These are phyloP conservation scores for Trametes maxima DNA, from an alignment of 768 basidiomycete species.

Conservation along the genomic window DNA sequence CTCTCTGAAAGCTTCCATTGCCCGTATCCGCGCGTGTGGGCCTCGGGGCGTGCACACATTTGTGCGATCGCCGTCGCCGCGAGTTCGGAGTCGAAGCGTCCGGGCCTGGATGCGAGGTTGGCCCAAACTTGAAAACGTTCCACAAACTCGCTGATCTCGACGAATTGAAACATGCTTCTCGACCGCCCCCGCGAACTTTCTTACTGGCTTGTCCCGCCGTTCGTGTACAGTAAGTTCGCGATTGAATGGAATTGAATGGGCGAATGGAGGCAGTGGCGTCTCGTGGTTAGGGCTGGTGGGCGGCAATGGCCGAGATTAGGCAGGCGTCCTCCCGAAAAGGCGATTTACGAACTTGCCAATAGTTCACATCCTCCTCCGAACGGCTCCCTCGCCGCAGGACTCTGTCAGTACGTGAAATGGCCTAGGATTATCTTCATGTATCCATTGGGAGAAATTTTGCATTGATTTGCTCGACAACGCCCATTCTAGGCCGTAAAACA, in stretches of 20 bases:
- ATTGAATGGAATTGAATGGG: background rate
- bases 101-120: background rate
- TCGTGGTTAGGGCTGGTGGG: slow-evolving; percentile 16
- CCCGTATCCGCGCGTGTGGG: no score
- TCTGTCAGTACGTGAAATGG: no score
- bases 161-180: background rate
- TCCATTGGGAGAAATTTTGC: no score
- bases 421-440: no score
- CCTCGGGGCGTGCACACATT: no score
- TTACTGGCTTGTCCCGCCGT: background rate
- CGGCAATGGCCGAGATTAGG: slow-evolving; percentile 25
- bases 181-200: background rate
- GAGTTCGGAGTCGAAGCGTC: background rate
- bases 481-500: no score
- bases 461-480: no score
- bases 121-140: background rate
- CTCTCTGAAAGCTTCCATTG: background rate
- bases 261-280: background rate
- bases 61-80: background rate
- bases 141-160: background rate
- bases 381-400: no score
- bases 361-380: slow-evolving; percentile 1
- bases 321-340: slow-evolving; percentile 22
- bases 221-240: background rate
- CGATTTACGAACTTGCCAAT: slow-evolving; percentile 14